Conservation (phyloP, 495 filamentous ascomycete species). For the Staphylotrichum tortipilum region DNA sequence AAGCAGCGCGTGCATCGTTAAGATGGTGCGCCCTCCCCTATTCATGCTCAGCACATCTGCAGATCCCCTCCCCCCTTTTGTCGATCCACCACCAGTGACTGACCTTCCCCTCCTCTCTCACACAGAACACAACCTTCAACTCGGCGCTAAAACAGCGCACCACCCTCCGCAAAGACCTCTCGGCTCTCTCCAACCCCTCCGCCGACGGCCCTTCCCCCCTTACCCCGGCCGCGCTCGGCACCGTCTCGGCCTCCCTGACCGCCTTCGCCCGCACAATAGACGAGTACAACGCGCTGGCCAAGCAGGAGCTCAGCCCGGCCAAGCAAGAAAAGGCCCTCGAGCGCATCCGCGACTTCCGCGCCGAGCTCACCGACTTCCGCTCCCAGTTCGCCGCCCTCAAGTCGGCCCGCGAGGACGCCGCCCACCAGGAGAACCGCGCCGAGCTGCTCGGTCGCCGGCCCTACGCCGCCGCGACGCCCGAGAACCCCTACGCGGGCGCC, state of each 20-base stretch:
- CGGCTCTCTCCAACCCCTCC: constrained; percentile 50
- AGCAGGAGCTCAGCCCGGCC: constrained; percentile 73
- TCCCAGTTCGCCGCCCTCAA: constrained; percentile 69
- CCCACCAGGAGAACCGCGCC: constrained; percentile 61
- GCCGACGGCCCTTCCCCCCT: constrained; percentile 27
- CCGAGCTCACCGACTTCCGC: constrained; percentile 71
- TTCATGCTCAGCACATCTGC: background rate
- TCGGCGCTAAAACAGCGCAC: constrained; percentile 89
- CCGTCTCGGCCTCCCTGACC: constrained; percentile 68
- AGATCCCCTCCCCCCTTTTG: background rate
- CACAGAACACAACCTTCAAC: constrained; percentile 85
- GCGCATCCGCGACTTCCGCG: constrained; percentile 75
- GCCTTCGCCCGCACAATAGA: constrained; percentile 87
- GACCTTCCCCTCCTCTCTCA: background rate
- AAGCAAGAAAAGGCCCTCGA: constrained; percentile 89
- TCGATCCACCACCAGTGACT: background rate
- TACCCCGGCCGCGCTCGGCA: constrained; percentile 34
- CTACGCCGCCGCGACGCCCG: constrained; percentile 77
- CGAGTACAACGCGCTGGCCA: constrained; percentile 78
- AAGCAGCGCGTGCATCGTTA: background rate
- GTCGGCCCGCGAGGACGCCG: constrained; percentile 62
- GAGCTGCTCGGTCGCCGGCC: constrained; percentile 89
- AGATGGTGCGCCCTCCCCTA: background rate
- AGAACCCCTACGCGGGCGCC: constrained; percentile 82
- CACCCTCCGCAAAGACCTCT: constrained; percentile 75